Evolutionary conservation across 2,329 filamentous ascomycete genomes (phyloP), one percentile per base, ranked within the genome.

Genomic region (Colletotrichum brevisporum): DNA sequence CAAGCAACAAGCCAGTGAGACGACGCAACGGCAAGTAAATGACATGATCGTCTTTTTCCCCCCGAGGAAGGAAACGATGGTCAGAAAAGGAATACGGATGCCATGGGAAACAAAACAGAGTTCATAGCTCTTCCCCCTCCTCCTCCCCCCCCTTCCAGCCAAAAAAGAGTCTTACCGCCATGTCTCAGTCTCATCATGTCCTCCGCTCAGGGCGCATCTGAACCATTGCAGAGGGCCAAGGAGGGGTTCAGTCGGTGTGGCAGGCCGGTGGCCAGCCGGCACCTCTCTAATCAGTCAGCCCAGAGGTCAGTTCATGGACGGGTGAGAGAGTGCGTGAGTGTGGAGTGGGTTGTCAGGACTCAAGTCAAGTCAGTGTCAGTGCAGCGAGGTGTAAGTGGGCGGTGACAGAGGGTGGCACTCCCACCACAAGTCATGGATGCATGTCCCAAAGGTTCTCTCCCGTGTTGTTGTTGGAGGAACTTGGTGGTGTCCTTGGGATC

Each of bases 161-260:
- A 61, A 21, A 61, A 61, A 21, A 61, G 43, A 66, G 51, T 60
- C 62, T 51, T 69, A 60, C 51, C 67, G 55, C 67, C 62, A 67
- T 66, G 67, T 69, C 67, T 66, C 67, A 61, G 67, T 67, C 67
- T 60, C 67, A 55, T 66, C 51, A 60, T 69, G 55, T 57, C 58
- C 58, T 53, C 48, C 54, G 62, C 67, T 69, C 67, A 67, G 67
- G 62, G 55, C 55, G 51, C 66, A 69, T 66, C 62, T 53, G 62
- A 52, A 69, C 62, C 57, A 66, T 52, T 66, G 43, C 62, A 56
- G 55, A 45, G 24, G 59, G 50, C 31, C n/a, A n/a, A 39, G 39
- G 31, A 26, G 26, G n/a, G 43, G 21, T 15, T 26, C 31, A 39
- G 27, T 58, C 51, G 65, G 66, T 68, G 66, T 68, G 66, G 62